phyloP scores from a whole-genome alignment of 108 stramenopile species.

The Seminavis robusta region DNA sequence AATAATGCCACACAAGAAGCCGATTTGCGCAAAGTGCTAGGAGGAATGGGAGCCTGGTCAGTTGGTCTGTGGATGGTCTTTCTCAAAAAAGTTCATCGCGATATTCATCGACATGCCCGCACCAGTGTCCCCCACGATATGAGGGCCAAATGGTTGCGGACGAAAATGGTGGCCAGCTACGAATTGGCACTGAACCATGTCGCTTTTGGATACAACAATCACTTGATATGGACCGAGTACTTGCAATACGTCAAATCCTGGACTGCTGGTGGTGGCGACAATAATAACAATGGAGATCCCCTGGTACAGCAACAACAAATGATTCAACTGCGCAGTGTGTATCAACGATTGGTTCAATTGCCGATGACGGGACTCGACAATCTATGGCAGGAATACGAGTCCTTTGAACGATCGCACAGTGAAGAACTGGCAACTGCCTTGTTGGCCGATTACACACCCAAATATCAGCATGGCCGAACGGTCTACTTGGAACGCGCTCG shows the following conservation, averaged over 20 bases:
- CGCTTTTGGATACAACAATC: slow-evolving; percentile 61
- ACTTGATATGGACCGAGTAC: slow-evolving; percentile 76
- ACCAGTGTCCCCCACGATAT: too few species aligned
- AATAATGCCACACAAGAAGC: slow-evolving; percentile 19
- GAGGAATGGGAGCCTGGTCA: slow-evolving; percentile 54
- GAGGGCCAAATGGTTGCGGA: too few species aligned
- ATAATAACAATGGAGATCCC: slow-evolving; percentile 28
- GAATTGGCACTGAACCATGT: slow-evolving; percentile 61
- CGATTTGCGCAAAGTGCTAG: slow-evolving; percentile 27
- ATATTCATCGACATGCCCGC: slow-evolving; percentile 49
- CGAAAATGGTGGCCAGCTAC: too few species aligned
- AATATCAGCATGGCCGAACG: slow-evolving; percentile 83
- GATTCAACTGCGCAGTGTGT: slow-evolving; percentile 57
- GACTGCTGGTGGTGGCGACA: slow-evolving; percentile 5
- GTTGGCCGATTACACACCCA: slow-evolving; percentile 66
- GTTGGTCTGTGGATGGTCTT: slow-evolving; percentile 78
- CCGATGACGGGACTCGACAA: slow-evolving; percentile 85
- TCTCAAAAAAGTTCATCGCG: slow-evolving; percentile 53
- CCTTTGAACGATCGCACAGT: slow-evolving; percentile 71
- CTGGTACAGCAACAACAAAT: slow-evolving; percentile 58
- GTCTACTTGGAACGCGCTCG: slow-evolving; percentile 81
- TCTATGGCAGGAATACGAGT: slow-evolving; percentile 85
- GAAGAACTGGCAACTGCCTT: slow-evolving; percentile 74
- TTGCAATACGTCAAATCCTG: slow-evolving; percentile 61
- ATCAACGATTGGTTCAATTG: slow-evolving; percentile 71